These are phyloP conservation scores for Acephala macrosclerotiorum DNA, from an alignment of 2,329 filamentous ascomycete genomes.

Conservation along the genomic window DNA sequence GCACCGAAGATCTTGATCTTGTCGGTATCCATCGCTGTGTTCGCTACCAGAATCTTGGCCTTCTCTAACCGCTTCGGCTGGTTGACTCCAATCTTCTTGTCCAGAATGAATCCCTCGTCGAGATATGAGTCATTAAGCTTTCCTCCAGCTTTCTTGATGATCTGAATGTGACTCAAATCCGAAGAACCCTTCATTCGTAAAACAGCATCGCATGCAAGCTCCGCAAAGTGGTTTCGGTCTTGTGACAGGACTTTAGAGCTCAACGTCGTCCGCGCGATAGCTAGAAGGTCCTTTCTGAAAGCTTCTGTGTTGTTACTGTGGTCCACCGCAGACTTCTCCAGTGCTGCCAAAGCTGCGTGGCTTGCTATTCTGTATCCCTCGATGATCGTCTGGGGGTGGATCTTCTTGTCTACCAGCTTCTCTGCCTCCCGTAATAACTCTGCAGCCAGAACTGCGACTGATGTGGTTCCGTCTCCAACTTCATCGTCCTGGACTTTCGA, in stretches of 20 bases:
- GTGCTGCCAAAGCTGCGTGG: constrained; percentile 81
- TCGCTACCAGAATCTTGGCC: constrained; percentile 96
- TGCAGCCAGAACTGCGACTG: constrained; percentile 93
- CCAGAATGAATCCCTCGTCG: constrained; percentile 96
- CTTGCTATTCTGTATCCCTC: constrained; percentile 99
- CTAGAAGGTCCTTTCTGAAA: constrained; percentile 88
- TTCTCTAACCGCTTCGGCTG: constrained; percentile 98
- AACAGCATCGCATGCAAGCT: constrained; percentile 89
- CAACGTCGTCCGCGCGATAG: constrained; percentile 93
- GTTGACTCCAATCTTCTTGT: constrained; percentile 99
- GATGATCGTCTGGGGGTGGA: constrained; percentile 99
- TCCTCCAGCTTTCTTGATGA: constrained; percentile 99
- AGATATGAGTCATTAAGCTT: constrained; percentile 98
- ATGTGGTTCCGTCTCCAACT: constrained; percentile 97
- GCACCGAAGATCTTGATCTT: constrained; percentile 99
- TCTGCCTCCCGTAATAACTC: constrained; percentile 96
- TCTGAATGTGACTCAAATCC: constrained; percentile 96
- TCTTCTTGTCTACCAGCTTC: constrained; percentile 97
- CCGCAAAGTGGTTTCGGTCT: constrained; percentile 90
- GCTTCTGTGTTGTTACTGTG: constrained; percentile 83
- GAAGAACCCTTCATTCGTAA: constrained; percentile 88
- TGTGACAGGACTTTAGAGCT: constrained; percentile 97
- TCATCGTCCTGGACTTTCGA: constrained; percentile 99
- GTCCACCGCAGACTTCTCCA: constrained; percentile 86
- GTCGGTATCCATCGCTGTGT: constrained; percentile 99